Conservation (phyloP, 495 filamentous ascomycete species). For the Xylaria intraflava region DNA sequence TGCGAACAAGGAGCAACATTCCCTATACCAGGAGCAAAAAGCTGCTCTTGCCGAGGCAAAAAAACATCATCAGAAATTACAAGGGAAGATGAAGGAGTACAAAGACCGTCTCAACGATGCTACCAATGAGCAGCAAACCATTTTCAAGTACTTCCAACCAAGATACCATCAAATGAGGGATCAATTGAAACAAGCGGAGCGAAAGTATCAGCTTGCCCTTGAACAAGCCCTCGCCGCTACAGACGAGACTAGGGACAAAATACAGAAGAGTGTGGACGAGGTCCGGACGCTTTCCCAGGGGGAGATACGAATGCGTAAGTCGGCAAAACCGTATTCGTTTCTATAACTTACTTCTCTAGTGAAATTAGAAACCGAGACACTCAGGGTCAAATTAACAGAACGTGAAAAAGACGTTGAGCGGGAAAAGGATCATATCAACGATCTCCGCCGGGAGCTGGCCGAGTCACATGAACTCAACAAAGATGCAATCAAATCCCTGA, state of each 20-base stretch:
- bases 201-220: conserved; percentile 10
- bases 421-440: conserved; percentile 18
- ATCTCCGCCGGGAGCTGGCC: conserved; percentile 23
- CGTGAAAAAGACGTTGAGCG: conserved; percentile 26
- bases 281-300: conserved; percentile 20
- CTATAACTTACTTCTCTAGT: conserved; percentile 19
- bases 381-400: conserved; percentile 19
- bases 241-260: conserved; percentile 27
- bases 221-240: conserved; percentile 22
- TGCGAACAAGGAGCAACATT: conserved; percentile 15
- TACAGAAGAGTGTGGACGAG: conserved; percentile 26
- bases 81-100: conserved; percentile 26
- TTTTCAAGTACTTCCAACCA: conserved; percentile 26
- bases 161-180: conserved; percentile 22
- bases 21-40: conserved; percentile 18
- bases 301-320: conserved; percentile 27
- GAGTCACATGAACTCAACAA: conserved; percentile 22
- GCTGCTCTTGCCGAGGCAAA: conserved; percentile 16
- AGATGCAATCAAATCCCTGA: conserved; percentile 20
- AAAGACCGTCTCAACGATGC: conserved; percentile 29
- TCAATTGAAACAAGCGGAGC: conserved; percentile 18
- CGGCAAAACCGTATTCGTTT: neutral
- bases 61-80: conserved; percentile 15
- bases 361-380: conserved; percentile 17
- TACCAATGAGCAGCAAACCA: conserved; percentile 33